phyloP scores from a whole-genome alignment of 495 filamentous ascomycete genomes.

The Penicillium tannophilum region DNA sequence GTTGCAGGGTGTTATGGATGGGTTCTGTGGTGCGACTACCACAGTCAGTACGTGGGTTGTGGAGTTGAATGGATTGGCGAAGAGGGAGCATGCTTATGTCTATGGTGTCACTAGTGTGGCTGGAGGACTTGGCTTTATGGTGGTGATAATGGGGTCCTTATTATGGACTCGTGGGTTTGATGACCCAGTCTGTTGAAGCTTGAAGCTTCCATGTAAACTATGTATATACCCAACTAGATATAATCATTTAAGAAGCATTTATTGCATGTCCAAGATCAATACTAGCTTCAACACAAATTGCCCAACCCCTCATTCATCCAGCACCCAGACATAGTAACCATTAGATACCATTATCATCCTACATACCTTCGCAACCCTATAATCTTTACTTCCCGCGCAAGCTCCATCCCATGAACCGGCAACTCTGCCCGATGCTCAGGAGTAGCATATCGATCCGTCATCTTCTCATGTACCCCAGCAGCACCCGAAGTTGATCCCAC shows the following conservation, averaged over 20 bases:
- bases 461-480: constrained; percentile 27
- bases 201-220: not conserved
- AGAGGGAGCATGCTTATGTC: constrained; percentile 66
- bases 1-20: constrained; percentile 81
- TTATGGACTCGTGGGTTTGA: constrained; percentile 71
- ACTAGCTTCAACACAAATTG: not conserved
- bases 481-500: not conserved
- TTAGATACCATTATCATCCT: not conserved
- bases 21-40: constrained; percentile 87
- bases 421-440: constrained; percentile 23
- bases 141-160: constrained; percentile 79
- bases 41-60: constrained; percentile 92
- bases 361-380: not conserved
- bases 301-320: not conserved
- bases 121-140: constrained; percentile 63
- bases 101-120: constrained; percentile 72
- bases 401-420: constrained; percentile 18
- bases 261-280: not conserved
- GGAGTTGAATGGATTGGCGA: constrained; percentile 69
- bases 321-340: not conserved
- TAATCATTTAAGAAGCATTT: not conserved
- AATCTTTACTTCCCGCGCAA: not conserved
- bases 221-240: not conserved
- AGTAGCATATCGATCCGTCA: constrained; percentile 23
- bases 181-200: constrained; percentile 45